Percentiles rank a stretch among this genome's conserved stretches.
These are phyloP conservation scores for Gnaphalium uliginosum DNA, from an alignment of 129 eudicot genomes.

Conservation along the genomic window DNA sequence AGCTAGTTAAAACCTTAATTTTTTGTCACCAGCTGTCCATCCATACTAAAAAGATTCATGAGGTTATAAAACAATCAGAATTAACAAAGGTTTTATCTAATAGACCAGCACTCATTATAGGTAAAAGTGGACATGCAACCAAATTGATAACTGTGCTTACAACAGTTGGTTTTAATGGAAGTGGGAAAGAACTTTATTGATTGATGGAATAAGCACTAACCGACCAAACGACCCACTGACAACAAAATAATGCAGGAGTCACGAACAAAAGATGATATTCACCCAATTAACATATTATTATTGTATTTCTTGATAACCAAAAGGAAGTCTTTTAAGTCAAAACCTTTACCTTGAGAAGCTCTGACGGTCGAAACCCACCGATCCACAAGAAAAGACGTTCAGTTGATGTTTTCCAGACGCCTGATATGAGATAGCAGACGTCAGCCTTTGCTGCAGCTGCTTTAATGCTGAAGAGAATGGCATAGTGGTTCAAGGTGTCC, in stretches of 20 bases:
- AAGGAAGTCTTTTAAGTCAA: constrained; percentile 5
- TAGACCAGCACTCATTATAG: constrained; percentile 36
- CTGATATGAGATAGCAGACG: constrained; percentile 87
- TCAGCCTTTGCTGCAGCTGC: constrained; percentile 76
- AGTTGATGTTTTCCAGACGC: constrained; percentile 87
- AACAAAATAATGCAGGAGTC: constrained; percentile 27
- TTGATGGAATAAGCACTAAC: constrained; percentile 38
- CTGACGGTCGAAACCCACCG: constrained; percentile 98
- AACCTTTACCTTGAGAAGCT: constrained; percentile 65
- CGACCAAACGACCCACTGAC: constrained; percentile 25
- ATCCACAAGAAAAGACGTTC: constrained; percentile 93
- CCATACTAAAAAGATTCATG: constrained; percentile 2
- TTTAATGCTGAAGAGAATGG: constrained; percentile 70
- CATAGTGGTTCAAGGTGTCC: constrained; percentile 62
- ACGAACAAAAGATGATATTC: not conserved
- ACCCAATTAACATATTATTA: constrained; percentile 27
- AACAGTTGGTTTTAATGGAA: constrained; percentile 37
- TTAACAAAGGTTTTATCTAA: constrained; percentile 25
- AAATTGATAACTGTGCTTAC: constrained; percentile 30
- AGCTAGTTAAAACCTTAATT: not conserved
- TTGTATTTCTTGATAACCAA: not conserved
- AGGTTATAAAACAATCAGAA: not conserved
- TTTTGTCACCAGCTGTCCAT: not conserved
- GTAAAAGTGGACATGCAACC: constrained; percentile 27
- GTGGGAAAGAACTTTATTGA: constrained; percentile 40